Percentiles rank a stretch among this genome's conserved stretches.
Conservation (phyloP, 73 alveolate genomes). For the Paramecium sonneborni region DNA sequence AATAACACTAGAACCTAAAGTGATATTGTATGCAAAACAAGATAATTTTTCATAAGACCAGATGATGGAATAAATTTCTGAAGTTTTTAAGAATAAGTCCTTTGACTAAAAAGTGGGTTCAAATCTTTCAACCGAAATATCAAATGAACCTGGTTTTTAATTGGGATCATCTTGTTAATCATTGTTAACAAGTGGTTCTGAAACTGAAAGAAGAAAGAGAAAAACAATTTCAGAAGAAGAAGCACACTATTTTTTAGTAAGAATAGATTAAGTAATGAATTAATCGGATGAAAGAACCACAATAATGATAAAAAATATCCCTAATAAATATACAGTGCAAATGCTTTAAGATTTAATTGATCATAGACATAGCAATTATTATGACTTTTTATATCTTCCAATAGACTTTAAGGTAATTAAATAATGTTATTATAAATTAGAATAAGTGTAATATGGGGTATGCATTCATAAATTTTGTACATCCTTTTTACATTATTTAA, state of each 20-base stretch:
- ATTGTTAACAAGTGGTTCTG: conserved; percentile 21
- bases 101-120: not conserved
- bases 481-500: conserved; percentile 78
- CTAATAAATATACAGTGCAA: conserved; percentile 92
- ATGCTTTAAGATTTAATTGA: conserved; percentile 84
- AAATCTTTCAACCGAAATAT: conserved; percentile 7
- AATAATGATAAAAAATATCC: conserved; percentile 97
- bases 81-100: not conserved
- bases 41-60: not conserved
- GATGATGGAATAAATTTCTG: not conserved
- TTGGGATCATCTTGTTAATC: not conserved
- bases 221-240: conserved; percentile 50
- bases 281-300: conserved; percentile 83
- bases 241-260: not conserved
- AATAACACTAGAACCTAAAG: conserved; percentile 16
- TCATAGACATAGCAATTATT: conserved; percentile 79
- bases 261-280: not conserved
- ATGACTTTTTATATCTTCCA: conserved; percentile 79
- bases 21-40: not conserved
- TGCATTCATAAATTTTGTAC: conserved; percentile 96
- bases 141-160: not conserved
- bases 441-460: conserved; percentile 96
- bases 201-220: conserved; percentile 32
- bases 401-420: conserved; percentile 75
- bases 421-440: not conserved